A percentile compares a stretch with the other conserved stretches of the same genome.
These are phyloP conservation scores for Coemansia sp. DNA, from an alignment of 192 early-diverging fungal species.

Conservation along the genomic window DNA sequence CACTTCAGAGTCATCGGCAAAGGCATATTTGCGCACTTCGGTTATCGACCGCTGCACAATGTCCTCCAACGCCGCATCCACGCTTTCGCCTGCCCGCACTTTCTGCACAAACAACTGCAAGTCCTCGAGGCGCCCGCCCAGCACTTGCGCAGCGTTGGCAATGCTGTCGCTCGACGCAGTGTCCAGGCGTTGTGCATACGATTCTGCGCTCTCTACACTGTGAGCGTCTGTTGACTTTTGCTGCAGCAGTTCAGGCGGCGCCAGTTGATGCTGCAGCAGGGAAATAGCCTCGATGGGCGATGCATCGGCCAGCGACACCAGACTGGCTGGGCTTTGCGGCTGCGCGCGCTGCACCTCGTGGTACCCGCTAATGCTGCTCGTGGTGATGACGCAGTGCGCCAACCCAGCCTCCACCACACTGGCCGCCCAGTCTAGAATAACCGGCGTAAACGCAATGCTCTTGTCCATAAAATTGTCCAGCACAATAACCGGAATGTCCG, in stretches of 20 bases:
- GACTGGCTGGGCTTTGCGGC: constrained; percentile 39
- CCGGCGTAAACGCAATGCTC: constrained; percentile 61
- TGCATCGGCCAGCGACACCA: constrained; percentile 46
- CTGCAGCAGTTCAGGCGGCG: neutral
- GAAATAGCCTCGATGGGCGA: constrained; percentile 37
- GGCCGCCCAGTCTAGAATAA: constrained; percentile 81
- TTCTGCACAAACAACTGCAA: constrained; percentile 88
- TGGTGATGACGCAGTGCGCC: constrained; percentile 90
- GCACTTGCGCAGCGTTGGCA: constrained; percentile 57
- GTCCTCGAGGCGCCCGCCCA: constrained; percentile 92
- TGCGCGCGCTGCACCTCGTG: constrained; percentile 63
- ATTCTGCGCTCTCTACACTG: neutral
- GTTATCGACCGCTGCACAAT: constrained; percentile 76
- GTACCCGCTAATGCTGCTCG: constrained; percentile 64
- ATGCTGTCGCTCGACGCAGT: constrained; percentile 30
- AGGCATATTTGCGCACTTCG: constrained; percentile 86
- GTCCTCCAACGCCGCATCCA: constrained; percentile 74
- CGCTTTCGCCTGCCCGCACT: constrained; percentile 65
- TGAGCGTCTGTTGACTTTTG: neutral
- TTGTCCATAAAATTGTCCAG: constrained; percentile 84
- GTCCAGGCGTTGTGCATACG: constrained; percentile 22
- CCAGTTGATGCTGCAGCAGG: constrained; percentile 50
- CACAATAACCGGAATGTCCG: constrained; percentile 80
- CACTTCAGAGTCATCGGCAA: constrained; percentile 60
- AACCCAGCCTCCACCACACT: constrained; percentile 76